These are phyloP conservation scores for Binderoboletus segoi DNA, from an alignment of 1,284 basidiomycete genomes.

Conservation along the genomic window DNA sequence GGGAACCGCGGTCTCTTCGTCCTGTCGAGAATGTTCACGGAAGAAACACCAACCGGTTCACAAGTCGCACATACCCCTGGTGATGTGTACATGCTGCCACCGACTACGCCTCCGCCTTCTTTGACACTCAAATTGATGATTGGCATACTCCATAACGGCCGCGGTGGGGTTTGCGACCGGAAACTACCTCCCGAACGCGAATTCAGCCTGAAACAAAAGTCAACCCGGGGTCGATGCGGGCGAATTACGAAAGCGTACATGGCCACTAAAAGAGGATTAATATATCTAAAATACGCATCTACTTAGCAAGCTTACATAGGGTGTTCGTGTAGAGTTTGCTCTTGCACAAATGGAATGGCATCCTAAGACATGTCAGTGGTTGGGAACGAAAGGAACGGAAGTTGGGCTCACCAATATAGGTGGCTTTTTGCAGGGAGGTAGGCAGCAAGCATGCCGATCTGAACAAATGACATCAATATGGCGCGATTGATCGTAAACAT, in stretches of 20 bases:
- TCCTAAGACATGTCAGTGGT: conserved; percentile 7
- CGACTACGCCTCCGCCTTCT: conserved; percentile 1
- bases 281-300: neutral
- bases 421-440: conserved; percentile 16
- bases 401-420: conserved; percentile 17
- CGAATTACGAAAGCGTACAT: conserved; percentile 12
- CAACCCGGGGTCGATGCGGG: neutral
- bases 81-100: conserved; percentile 34
- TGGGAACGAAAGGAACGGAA: neutral
- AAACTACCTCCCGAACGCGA: conserved; percentile 10
- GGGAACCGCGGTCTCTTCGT: conserved; percentile 2
- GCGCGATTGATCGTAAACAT: conserved; percentile 24
- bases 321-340: conserved; percentile 44
- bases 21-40: conserved; percentile 11
- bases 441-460: conserved; percentile 19
- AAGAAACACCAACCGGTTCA: neutral
- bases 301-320: conserved; percentile 11
- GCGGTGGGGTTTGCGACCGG: conserved; percentile 4
- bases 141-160: conserved; percentile 11
- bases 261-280: conserved; percentile 15
- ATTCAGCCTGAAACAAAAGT: conserved; percentile 14
- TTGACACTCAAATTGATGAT: conserved; percentile 6
- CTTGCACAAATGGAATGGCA: conserved; percentile 25
- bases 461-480: conserved; percentile 22
- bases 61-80: conserved; percentile 1